Conservation (phyloP, 2,329 filamentous ascomycete species). For the Arthroderma sp. region DNA sequence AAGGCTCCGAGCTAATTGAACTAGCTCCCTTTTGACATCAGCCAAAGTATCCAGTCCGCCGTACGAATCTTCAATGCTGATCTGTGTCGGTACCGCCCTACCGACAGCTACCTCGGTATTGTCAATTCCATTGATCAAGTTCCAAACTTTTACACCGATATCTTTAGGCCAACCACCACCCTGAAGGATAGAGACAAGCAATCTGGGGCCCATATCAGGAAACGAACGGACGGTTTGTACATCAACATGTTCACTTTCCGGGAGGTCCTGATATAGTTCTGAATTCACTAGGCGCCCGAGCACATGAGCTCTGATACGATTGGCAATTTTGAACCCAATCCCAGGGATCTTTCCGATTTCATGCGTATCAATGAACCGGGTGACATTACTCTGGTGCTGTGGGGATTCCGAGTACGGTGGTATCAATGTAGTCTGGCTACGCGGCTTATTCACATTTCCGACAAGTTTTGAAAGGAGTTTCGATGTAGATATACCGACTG, state of each 20-base stretch:
- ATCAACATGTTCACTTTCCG: constrained; percentile 44
- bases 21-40: constrained; percentile 54
- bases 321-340: constrained; percentile 67
- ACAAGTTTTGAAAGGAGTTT: constrained; percentile 78
- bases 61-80: constrained; percentile 92
- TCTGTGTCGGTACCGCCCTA: constrained; percentile 64
- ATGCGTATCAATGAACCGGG: constrained; percentile 59
- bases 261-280: constrained; percentile 19
- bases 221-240: constrained; percentile 52
- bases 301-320: constrained; percentile 51
- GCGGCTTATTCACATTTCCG: constrained; percentile 73
- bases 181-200: constrained; percentile 55
- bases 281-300: constrained; percentile 29
- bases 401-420: constrained; percentile 38
- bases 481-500: constrained; percentile 75
- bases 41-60: constrained; percentile 51
- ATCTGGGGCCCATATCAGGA: constrained; percentile 48
- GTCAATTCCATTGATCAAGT: constrained; percentile 69
- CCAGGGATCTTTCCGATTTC: constrained; percentile 72
- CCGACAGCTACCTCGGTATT: constrained; percentile 57
- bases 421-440: constrained; percentile 71
- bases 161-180: constrained; percentile 59
- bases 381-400: constrained; percentile 37
- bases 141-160: constrained; percentile 62
- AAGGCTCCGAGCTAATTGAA: constrained; percentile 55